Evolutionary conservation across 129 eudicot species (phyloP).

Genomic region (Flaveria robusta): DNA sequence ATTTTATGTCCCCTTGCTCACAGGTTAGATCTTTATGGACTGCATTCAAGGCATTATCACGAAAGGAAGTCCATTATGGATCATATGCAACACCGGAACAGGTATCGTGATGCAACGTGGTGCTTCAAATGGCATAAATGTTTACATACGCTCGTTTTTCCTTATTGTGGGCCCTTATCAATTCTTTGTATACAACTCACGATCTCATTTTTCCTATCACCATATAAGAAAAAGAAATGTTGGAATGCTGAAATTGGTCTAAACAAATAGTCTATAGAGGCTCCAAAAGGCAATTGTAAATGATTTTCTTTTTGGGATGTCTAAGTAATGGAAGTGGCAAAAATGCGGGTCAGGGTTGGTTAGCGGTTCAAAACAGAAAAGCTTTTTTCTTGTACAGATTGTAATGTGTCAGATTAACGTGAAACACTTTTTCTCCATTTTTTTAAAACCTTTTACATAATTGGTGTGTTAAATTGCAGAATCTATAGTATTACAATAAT

Average conservation of each 20-base stretch:
- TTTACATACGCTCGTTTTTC: background rate
- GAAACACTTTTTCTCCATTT: background rate
- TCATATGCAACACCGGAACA: conserved; percentile 65
- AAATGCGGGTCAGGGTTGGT: background rate
- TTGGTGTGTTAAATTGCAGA: background rate
- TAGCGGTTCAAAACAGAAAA: background rate
- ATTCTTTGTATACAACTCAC: background rate
- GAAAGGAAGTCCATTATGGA: conserved; percentile 68
- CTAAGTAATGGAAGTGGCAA: background rate
- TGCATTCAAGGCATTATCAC: conserved; percentile 61
- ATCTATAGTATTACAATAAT: background rate
- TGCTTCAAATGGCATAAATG: background rate
- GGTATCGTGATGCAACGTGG: conserved; percentile 38
- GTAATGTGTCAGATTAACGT: background rate
- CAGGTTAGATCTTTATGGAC: conserved; percentile 60
- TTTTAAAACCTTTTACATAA: background rate
- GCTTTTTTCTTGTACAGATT: too few relatives aligned
- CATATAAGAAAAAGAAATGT: background rate
- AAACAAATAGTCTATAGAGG: background rate
- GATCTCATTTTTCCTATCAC: background rate
- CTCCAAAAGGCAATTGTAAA: background rate
- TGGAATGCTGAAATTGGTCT: background rate
- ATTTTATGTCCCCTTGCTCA: background rate
- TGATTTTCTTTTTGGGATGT: too few relatives aligned
- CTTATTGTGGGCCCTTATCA: background rate